These are phyloP conservation scores for Quercus phellos DNA, from an alignment of 331 rosid genomes.

Conservation along the genomic window DNA sequence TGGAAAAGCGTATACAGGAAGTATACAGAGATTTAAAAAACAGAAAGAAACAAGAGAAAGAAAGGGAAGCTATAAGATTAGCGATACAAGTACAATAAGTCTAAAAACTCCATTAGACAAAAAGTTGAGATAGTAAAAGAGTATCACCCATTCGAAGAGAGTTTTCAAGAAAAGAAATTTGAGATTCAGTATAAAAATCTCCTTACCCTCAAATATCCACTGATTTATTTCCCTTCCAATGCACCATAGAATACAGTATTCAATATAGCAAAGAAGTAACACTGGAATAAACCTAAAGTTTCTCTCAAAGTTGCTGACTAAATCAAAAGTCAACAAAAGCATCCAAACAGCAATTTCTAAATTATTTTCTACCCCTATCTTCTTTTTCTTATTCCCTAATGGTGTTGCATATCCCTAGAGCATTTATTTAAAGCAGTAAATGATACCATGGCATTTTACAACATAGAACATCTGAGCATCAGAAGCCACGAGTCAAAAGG, in stretches of 20 bases:
- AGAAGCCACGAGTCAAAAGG: not conserved
- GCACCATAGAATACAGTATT: not conserved
- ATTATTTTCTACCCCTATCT: not conserved
- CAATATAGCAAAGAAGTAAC: not conserved
- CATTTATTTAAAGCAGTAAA: not conserved
- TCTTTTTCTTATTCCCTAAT: not conserved
- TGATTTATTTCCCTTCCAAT: no score
- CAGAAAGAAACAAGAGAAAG: no score
- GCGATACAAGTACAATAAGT: no score
- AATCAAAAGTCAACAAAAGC: not conserved
- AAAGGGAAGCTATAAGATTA: no score
- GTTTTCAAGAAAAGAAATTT: no score
- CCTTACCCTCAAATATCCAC: no score
- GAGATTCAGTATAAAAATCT: no score
- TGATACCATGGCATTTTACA: not conserved
- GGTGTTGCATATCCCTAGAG: not conserved
- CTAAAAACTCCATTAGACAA: no score
- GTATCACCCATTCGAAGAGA: no score
- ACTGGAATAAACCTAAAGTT: not conserved
- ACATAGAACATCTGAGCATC: not conserved
- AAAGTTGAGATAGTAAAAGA: no score
- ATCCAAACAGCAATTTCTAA: not conserved
- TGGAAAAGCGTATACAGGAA: no score
- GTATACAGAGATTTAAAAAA: no score
- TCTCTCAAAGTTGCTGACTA: not conserved